A percentile compares a stretch with the other conserved stretches of the same genome.
Conservation (phyloP, 768 basidiomycete genomes). For the Thelephora aurantiotincta region DNA sequence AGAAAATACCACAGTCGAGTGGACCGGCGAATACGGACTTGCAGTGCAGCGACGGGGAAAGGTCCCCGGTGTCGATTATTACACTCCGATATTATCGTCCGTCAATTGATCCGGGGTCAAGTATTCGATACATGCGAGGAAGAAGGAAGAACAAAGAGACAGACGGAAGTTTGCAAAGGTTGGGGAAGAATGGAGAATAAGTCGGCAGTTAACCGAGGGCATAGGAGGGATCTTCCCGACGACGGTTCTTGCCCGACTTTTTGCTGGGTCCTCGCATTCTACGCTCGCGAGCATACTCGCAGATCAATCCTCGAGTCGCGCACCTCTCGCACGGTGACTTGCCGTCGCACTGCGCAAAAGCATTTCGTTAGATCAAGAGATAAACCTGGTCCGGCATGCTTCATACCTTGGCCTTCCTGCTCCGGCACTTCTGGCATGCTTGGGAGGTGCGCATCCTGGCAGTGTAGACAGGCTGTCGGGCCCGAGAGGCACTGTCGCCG, state of each 20-base stretch:
- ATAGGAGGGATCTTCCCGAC: not conserved
- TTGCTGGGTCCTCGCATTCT: constrained; percentile 51
- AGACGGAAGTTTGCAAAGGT: too few relatives aligned
- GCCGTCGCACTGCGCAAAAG: constrained; percentile 42
- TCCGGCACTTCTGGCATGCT: constrained; percentile 64
- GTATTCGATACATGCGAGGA: too few relatives aligned
- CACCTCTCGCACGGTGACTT: constrained; percentile 65
- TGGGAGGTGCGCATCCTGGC: constrained; percentile 56
- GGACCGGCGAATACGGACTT: too few relatives aligned
- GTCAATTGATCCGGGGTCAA: too few relatives aligned
- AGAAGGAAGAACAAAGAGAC: too few relatives aligned
- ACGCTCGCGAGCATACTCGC: constrained; percentile 57
- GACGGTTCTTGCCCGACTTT: constrained; percentile 16
- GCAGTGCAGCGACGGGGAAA: too few relatives aligned
- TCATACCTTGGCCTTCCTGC: constrained; percentile 59
- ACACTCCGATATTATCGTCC: too few relatives aligned
- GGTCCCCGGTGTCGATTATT: too few relatives aligned
- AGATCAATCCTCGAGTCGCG: constrained; percentile 36
- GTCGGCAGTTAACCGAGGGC: too few relatives aligned
- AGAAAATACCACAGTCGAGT: too few relatives aligned
- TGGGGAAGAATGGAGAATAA: too few relatives aligned
- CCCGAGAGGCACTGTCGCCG: not conserved
- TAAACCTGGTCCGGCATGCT: not conserved
- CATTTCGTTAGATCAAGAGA: not conserved
- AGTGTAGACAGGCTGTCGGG: constrained; percentile 20